phyloP scores from a whole-genome alignment of 306 rosid genomes.

The Vicia faba region DNA sequence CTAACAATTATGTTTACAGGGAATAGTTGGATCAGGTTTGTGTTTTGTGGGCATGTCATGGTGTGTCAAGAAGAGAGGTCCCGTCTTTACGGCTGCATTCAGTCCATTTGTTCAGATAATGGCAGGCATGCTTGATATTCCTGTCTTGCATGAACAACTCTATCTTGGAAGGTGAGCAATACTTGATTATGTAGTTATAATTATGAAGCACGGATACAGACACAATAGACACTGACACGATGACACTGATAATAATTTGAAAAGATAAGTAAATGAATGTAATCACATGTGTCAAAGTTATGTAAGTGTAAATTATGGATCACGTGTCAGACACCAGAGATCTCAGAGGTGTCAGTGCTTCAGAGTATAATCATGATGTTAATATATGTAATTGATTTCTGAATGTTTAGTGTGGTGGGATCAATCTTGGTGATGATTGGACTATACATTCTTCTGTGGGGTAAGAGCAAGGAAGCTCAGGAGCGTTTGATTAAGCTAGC shows the following conservation, averaged over 20 bases:
- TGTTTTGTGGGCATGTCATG: conserved; percentile 91
- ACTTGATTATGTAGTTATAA: too few species aligned
- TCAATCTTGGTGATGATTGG: conserved; percentile 77
- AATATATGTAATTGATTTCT: not conserved
- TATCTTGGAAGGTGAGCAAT: conserved; percentile 63
- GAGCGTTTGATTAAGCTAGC: conserved; percentile 39
- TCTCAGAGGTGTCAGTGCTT: too few species aligned
- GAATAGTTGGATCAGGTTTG: conserved; percentile 85
- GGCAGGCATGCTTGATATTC: conserved; percentile 79
- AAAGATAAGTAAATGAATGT: too few species aligned
- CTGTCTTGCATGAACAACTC: conserved; percentile 73
- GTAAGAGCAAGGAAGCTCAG: conserved; percentile 76
- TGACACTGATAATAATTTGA: too few species aligned
- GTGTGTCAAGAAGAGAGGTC: conserved; percentile 95
- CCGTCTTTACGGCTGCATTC: conserved; percentile 88
- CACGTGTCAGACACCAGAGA: too few species aligned
- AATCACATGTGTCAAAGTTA: too few species aligned
- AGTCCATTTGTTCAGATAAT: conserved; percentile 88
- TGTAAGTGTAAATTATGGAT: too few species aligned
- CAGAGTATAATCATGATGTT: too few species aligned
- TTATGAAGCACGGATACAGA: too few species aligned
- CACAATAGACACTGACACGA: too few species aligned
- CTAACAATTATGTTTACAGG: conserved; percentile 48
- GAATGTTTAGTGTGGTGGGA: conserved; percentile 61
- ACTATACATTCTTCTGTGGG: conserved; percentile 85